A percentile compares a stretch with the other conserved stretches of the same genome.
Evolutionary conservation across 768 basidiomycete species (phyloP).

Genomic region (Cystobasidium tubakii): DNA sequence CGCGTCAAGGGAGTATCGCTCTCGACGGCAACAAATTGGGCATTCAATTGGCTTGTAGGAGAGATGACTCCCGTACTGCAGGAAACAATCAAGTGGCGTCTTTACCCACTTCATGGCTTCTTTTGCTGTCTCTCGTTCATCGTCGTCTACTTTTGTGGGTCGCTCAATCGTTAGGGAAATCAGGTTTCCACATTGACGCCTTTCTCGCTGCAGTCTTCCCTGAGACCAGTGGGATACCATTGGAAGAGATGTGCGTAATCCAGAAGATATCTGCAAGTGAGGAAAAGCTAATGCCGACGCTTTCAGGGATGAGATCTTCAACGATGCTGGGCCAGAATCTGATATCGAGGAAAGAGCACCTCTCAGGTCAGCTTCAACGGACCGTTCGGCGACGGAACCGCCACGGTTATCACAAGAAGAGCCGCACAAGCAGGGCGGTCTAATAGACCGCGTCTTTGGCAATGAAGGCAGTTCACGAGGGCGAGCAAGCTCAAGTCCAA

Average conservation of each 20-base stretch:
- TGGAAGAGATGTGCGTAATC: constrained; percentile 48
- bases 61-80: constrained; percentile 79
- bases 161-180: not conserved
- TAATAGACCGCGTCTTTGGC: not conserved
- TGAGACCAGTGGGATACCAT: constrained; percentile 46
- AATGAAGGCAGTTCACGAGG: not conserved
- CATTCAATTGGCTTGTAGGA: constrained; percentile 85
- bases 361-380: not conserved
- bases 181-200: not conserved
- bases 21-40: constrained; percentile 69
- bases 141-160: constrained; percentile 68
- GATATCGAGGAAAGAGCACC: constrained; percentile 28
- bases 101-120: constrained; percentile 87
- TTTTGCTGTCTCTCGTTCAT: constrained; percentile 59
- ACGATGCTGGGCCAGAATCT: constrained; percentile 4
- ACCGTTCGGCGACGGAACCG: constrained; percentile 14
- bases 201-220: constrained; percentile 54
- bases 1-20: constrained; percentile 93
- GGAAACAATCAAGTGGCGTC: constrained; percentile 77
- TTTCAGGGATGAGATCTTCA: constrained; percentile 31
- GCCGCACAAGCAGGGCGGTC: not conserved
- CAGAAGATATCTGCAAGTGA: too few species aligned
- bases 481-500: not conserved
- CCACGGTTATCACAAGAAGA: constrained; percentile 13
- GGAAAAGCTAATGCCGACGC: not conserved